A percentile compares a stretch with the other conserved stretches of the same genome.
phyloP scores from a whole-genome alignment of 1,284 basidiomycete genomes.

The Ceratobasidium theobromae region DNA sequence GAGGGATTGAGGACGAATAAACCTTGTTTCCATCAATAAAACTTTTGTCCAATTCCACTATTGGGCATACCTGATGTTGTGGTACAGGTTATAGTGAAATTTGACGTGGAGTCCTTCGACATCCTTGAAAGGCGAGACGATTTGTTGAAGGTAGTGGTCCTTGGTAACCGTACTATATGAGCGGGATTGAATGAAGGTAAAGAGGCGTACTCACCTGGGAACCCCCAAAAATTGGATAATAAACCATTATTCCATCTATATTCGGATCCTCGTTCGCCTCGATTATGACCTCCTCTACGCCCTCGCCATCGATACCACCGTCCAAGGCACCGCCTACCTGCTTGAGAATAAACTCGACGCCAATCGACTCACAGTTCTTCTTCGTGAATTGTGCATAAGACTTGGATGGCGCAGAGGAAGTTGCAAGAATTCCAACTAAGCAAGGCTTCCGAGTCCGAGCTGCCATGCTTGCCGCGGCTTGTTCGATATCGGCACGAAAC shows the following conservation, averaged over 20 bases:
- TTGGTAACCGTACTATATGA: conserved; percentile 43
- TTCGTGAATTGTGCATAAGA: conserved; percentile 93
- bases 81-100: conserved; percentile 95
- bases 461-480: neutral
- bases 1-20: conserved; percentile 67
- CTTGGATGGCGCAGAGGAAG: conserved; percentile 81
- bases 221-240: conserved; percentile 88
- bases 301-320: conserved; percentile 62
- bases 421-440: conserved; percentile 91
- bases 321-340: conserved; percentile 52
- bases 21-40: conserved; percentile 64
- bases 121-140: conserved; percentile 94
- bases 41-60: neutral
- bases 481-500: conserved; percentile 20
- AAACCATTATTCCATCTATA: conserved; percentile 97
- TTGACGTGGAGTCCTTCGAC: conserved; percentile 97
- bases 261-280: conserved; percentile 86
- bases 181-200: conserved; percentile 35
- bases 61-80: conserved; percentile 61
- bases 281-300: conserved; percentile 92
- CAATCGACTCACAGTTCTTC: conserved; percentile 87
- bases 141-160: conserved; percentile 97
- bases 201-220: conserved; percentile 61
- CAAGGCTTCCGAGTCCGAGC: conserved; percentile 56
- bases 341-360: conserved; percentile 77